phyloP scores from a whole-genome alignment of 805 yeast species.

The Candida sakaeoensis region DNA sequence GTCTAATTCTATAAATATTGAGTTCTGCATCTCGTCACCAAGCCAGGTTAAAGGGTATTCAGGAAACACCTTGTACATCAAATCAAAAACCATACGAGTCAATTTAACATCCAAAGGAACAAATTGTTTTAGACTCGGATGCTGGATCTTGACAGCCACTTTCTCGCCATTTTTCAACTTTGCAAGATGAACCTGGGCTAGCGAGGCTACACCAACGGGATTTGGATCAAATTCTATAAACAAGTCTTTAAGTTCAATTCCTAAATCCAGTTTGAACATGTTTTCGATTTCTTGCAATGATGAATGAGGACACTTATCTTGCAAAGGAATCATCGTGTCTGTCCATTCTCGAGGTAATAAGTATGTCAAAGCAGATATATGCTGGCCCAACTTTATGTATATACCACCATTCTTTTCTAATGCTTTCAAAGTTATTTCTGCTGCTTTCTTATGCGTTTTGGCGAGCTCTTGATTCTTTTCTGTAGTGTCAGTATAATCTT shows the following conservation, averaged over 20 bases:
- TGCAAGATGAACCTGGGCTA: conserved; percentile 94
- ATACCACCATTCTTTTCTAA: conserved; percentile 86
- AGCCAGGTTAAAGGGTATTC: conserved; percentile 93
- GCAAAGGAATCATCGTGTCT: conserved; percentile 85
- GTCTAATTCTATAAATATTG: conserved; percentile 88
- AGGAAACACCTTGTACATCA: conserved; percentile 79
- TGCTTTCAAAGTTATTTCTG: conserved; percentile 73
- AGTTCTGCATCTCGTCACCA: conserved; percentile 85
- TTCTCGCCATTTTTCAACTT: conserved; percentile 54
- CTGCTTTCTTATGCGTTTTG: conserved; percentile 71
- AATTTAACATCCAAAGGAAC: conserved; percentile 86
- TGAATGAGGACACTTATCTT: conserved; percentile 84
- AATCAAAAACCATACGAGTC: conserved; percentile 69
- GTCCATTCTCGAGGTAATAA: conserved; percentile 94
- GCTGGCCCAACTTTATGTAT: conserved; percentile 93
- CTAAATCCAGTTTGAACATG: conserved; percentile 69
- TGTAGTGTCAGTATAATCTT: conserved; percentile 34
- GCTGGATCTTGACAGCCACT: conserved; percentile 95
- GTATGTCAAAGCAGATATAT: conserved; percentile 87
- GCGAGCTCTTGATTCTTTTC: conserved; percentile 53
- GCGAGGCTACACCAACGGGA: conserved; percentile 93
- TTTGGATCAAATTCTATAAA: conserved; percentile 62
- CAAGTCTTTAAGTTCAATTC: conserved; percentile 52
- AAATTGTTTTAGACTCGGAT: conserved; percentile 79
- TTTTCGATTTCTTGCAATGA: conserved; percentile 62